These are phyloP conservation scores for Cyclostephanos invisitatus DNA, from an alignment of 108 stramenopile genomes.

Conservation along the genomic window DNA sequence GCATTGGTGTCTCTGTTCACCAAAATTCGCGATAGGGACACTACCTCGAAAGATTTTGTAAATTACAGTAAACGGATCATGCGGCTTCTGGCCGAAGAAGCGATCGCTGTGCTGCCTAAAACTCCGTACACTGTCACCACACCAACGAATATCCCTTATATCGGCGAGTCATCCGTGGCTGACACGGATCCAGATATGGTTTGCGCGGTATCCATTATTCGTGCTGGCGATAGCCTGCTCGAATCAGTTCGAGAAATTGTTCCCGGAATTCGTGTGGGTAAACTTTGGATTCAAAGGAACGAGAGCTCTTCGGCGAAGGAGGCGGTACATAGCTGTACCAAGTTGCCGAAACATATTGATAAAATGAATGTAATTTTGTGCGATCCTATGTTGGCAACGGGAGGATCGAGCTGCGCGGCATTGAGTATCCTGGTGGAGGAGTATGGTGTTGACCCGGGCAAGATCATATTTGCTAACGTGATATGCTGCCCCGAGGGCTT, in stretches of 20 bases:
- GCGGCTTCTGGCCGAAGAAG: slow-evolving; percentile 90
- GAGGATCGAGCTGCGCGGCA: slow-evolving; percentile 89
- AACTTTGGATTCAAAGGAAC: slow-evolving; percentile 97
- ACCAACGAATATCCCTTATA: slow-evolving; percentile 69
- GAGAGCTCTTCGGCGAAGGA: slow-evolving; percentile 83
- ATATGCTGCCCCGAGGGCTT: slow-evolving; percentile 97
- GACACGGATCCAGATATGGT: slow-evolving; percentile 47
- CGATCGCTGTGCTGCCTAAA: slow-evolving; percentile 75
- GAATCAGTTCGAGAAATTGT: slow-evolving; percentile 82
- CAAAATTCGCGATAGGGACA: slow-evolving; percentile 42
- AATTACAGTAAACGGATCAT: slow-evolving; percentile 69
- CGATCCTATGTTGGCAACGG: slow-evolving; percentile 99
- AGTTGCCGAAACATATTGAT: slow-evolving; percentile 83
- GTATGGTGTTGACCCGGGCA: slow-evolving; percentile 59
- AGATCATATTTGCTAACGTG: slow-evolving; percentile 94
- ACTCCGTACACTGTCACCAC: slow-evolving; percentile 53
- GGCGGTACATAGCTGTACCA: slow-evolving; percentile 88
- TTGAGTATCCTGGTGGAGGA: slow-evolving; percentile 67
- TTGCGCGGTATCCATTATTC: slow-evolving; percentile 90
- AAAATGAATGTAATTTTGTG: slow-evolving; percentile 86
- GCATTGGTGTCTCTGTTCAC: slow-evolving; percentile 27
- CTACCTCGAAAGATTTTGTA: slow-evolving; percentile 63
- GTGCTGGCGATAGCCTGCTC: slow-evolving; percentile 91
- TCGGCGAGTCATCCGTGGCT: slow-evolving; percentile 46
- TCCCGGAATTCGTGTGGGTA: slow-evolving; percentile 83